Percentiles rank a stretch among this genome's conserved stretches.
Evolutionary conservation across 495 filamentous ascomycete genomes (phyloP).

Genomic region (Hypoxylon cercidicola): DNA sequence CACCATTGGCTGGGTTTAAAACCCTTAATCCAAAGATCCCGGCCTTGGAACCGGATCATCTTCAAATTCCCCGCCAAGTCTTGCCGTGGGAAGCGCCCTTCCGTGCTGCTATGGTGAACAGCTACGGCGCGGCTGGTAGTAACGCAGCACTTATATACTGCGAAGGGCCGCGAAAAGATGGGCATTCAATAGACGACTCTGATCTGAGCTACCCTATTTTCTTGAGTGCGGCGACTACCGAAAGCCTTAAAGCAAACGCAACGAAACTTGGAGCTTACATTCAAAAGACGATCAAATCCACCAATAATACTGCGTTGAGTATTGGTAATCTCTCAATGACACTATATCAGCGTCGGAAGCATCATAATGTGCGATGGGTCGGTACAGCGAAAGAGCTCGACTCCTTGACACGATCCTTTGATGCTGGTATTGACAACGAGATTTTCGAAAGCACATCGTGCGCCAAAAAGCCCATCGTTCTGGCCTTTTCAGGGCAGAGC

Average conservation of each 20-base stretch:
- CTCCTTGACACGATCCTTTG: slow-evolving; percentile 2
- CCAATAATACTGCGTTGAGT: slow-evolving; percentile 52
- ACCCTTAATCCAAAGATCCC: slow-evolving; percentile 55
- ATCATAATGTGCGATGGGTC: slow-evolving; percentile 11
- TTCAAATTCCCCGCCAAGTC: slow-evolving; percentile 50
- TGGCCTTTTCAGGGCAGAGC: slow-evolving; percentile 63
- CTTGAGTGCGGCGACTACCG: slow-evolving; percentile 19
- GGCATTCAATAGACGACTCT: neutral
- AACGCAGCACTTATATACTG: slow-evolving; percentile 47
- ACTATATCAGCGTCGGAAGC: slow-evolving; percentile 8
- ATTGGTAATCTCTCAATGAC: slow-evolving; percentile 53
- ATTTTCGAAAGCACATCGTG: neutral
- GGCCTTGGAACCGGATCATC: slow-evolving; percentile 47
- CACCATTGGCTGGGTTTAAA: slow-evolving; percentile 55
- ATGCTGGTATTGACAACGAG: neutral
- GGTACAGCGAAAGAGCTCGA: neutral
- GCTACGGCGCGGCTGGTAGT: slow-evolving; percentile 45
- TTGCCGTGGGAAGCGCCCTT: slow-evolving; percentile 47
- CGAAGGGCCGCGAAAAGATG: slow-evolving; percentile 16
- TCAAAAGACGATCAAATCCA: slow-evolving; percentile 49
- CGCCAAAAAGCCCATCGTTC: slow-evolving; percentile 45
- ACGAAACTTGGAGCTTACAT: slow-evolving; percentile 18
- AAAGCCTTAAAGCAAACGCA: slow-evolving; percentile 37
- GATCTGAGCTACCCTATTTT: slow-evolving; percentile 27
- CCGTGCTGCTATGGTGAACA: slow-evolving; percentile 40